Percentiles rank a stretch among this genome's conserved stretches.
These are phyloP conservation scores for Scenedesmus sp. DNA, from an alignment of 163 green algal genomes.

Conservation along the genomic window DNA sequence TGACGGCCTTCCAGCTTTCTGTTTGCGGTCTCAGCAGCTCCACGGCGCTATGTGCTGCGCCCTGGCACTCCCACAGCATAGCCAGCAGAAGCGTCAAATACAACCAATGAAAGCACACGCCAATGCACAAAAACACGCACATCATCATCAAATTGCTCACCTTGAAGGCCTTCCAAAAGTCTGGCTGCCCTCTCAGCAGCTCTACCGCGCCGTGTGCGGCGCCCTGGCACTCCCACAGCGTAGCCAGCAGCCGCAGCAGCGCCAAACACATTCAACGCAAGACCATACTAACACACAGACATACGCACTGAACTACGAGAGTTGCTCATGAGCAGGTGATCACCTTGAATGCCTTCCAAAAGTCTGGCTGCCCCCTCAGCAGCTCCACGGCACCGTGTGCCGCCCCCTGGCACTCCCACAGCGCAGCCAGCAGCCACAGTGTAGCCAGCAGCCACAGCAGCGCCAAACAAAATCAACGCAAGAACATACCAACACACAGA, in stretches of 20 bases:
- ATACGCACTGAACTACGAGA: no score
- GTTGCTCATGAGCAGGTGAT: no score
- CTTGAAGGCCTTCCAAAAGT: not conserved
- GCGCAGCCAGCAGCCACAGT: not conserved
- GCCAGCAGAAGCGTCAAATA: no score
- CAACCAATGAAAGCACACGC: no score
- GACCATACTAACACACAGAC: no score
- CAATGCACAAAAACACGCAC: no score
- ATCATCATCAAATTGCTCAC: no score
- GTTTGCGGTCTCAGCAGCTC: not conserved
- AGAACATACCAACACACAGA: no score
- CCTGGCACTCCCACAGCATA: not conserved
- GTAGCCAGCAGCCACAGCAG: no score
- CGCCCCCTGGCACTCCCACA: not conserved
- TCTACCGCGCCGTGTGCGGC: not conserved
- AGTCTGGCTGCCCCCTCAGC: not conserved
- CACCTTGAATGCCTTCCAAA: not conserved
- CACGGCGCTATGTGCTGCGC: not conserved
- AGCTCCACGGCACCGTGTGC: not conserved
- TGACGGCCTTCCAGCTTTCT: not conserved
- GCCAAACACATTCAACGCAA: no score
- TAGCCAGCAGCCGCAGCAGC: not conserved
- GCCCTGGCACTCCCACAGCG: not conserved
- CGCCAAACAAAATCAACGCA: no score
- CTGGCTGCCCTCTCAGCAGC: not conserved